phyloP scores from a whole-genome alignment of 2,329 filamentous ascomycete species.

The Fusarium camptoceras region DNA sequence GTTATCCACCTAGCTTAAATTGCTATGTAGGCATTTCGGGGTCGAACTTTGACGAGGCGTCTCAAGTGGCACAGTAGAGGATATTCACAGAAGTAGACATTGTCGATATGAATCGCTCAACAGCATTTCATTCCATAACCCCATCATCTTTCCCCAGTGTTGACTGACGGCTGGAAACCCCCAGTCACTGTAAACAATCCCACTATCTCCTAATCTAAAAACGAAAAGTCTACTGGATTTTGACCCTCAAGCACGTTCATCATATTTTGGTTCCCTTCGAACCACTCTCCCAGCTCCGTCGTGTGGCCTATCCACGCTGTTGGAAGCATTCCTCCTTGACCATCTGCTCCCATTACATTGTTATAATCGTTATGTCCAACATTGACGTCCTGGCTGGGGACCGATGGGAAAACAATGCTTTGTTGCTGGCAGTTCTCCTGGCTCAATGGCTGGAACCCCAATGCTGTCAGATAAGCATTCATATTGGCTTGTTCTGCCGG shows the following conservation, averaged over 20 bases:
- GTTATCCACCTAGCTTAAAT: no score
- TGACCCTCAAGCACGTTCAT: slow-evolving; percentile 48
- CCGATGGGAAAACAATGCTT: background rate
- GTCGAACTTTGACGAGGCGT: no score
- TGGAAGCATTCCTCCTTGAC: background rate
- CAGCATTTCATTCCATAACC: no score
- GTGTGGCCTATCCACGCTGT: slow-evolving; percentile 50
- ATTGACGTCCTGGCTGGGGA: background rate
- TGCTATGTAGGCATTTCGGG: background rate
- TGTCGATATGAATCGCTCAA: background rate
- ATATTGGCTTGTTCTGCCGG: background rate
- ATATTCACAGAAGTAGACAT: background rate
- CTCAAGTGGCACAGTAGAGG: background rate
- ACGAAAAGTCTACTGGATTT: background rate
- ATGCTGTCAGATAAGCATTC: background rate
- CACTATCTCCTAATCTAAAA: background rate
- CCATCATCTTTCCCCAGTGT: no score
- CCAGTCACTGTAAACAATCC: no score
- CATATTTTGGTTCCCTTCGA: slow-evolving; percentile 52
- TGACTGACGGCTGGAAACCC: no score
- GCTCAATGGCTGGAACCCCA: background rate
- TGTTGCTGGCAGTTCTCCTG: background rate
- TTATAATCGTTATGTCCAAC: background rate
- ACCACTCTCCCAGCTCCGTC: slow-evolving; percentile 52
- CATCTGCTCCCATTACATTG: background rate